Percentiles rank a stretch among this genome's conserved stretches.
Conservation (phyloP, 192 early-diverging fungal species). For the Coemansia sp. region DNA sequence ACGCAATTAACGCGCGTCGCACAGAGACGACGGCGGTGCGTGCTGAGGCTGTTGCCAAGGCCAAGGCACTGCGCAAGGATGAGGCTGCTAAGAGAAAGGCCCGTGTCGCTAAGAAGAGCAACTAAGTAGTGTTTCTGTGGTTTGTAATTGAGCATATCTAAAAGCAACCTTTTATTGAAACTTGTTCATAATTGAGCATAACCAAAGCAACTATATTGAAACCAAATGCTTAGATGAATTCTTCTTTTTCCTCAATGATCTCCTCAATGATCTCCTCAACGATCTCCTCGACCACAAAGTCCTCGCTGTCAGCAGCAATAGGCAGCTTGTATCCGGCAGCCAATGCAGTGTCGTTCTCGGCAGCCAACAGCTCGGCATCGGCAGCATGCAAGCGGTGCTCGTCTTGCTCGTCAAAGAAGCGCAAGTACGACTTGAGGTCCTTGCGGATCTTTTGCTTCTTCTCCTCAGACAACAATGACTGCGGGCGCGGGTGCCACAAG, state of each 20-base stretch:
- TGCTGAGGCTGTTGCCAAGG: constrained; percentile 76
- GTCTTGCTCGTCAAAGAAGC: constrained; percentile 89
- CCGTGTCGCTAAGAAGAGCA: constrained; percentile 63
- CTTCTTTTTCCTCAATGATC: constrained; percentile 54
- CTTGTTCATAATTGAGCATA: too few species aligned
- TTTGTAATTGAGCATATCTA: too few species aligned
- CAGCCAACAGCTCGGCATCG: constrained; percentile 57
- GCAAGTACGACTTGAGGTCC: constrained; percentile 86
- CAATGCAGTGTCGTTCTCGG: constrained; percentile 55
- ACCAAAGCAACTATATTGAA: too few species aligned
- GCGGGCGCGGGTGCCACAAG: constrained; percentile 92
- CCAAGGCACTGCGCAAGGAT: constrained; percentile 92
- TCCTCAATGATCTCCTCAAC: constrained; percentile 86
- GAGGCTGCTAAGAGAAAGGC: constrained; percentile 84
- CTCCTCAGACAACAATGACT: constrained; percentile 71
- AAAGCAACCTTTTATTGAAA: too few species aligned
- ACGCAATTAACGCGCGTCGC: constrained; percentile 93
- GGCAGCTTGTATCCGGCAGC: constrained; percentile 69
- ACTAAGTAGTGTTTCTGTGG: constrained; percentile 10
- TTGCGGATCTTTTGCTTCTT: constrained; percentile 86
- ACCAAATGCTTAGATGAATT: constrained; percentile 20
- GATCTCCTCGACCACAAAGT: constrained; percentile 85
- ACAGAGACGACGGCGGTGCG: constrained; percentile 95
- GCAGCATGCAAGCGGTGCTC: constrained; percentile 67
- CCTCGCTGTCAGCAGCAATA: constrained; percentile 80